Conservation (phyloP, 768 basidiomycete species). For the Boletus speciosus region DNA sequence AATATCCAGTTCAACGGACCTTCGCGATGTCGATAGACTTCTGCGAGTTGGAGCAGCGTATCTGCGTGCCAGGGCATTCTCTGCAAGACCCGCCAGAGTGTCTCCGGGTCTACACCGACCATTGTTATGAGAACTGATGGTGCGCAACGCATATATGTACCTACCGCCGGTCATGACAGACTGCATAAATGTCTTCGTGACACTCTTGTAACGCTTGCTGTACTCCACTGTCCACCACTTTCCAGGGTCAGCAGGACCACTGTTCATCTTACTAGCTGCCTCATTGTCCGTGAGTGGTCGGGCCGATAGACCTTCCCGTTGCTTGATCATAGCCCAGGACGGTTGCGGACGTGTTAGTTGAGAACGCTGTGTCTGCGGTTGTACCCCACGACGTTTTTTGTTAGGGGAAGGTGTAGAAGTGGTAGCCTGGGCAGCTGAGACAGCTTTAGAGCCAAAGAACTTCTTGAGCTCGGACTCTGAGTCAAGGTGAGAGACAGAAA, state of each 20-base stretch:
- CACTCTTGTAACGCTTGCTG: constrained; percentile 76
- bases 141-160: constrained; percentile 19
- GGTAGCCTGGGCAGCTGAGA: constrained; percentile 54
- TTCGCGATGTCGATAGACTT: constrained; percentile 65
- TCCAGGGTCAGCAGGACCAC: constrained; percentile 48
- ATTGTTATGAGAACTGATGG: neutral
- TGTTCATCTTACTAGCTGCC: constrained; percentile 40
- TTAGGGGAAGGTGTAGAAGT: constrained; percentile 33
- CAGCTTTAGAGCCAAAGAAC: constrained; percentile 91
- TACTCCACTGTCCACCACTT: constrained; percentile 91
- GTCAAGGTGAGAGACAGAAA: constrained; percentile 82
- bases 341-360: constrained; percentile 73
- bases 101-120: constrained; percentile 61
- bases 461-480: constrained; percentile 86
- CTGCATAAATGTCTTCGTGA: constrained; percentile 76
- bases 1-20: constrained; percentile 42
- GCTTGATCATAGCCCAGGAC: constrained; percentile 69
- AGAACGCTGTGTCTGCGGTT: constrained; percentile 48
- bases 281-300: constrained; percentile 57
- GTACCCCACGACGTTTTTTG: constrained; percentile 36
- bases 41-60: constrained; percentile 49
- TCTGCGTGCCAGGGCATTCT: constrained; percentile 90
- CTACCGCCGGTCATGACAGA: constrained; percentile 79
- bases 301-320: constrained; percentile 71
- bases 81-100: constrained; percentile 71